Percentiles rank a stretch among this genome's conserved stretches.
Conservation (phyloP, 148 eudicot species). For the Rhododendron vialii region DNA sequence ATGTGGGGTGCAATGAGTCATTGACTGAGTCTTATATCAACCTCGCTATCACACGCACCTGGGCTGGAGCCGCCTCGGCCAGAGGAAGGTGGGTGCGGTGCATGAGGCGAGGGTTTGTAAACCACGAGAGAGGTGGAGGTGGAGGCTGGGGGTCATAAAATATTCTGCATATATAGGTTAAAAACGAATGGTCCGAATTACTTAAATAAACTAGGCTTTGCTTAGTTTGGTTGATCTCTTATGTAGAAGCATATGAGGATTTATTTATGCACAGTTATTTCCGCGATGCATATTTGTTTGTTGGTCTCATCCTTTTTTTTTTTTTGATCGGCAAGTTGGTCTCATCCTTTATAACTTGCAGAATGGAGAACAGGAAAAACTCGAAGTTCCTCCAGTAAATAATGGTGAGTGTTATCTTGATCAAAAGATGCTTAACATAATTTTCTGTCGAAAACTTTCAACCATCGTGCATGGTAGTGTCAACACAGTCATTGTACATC, state of each 20-base stretch:
- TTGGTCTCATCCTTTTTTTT: neutral
- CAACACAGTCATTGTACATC: neutral
- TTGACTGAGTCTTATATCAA: neutral
- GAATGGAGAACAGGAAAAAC: neutral
- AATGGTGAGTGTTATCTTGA: slow-evolving; percentile 3
- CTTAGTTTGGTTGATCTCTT: neutral
- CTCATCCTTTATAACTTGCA: neutral
- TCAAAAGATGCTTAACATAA: neutral
- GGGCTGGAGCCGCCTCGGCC: too few species aligned
- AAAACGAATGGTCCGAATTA: too few species aligned
- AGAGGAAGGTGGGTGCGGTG: too few species aligned
- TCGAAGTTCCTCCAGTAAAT: neutral
- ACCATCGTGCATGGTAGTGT: neutral
- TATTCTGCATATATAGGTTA: too few species aligned
- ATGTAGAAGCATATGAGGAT: neutral
- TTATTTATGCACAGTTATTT: neutral
- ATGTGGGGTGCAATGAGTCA: too few species aligned
- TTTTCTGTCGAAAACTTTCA: neutral
- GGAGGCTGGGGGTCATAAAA: too few species aligned
- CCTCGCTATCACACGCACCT: neutral
- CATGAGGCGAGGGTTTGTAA: too few species aligned
- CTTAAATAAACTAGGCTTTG: too few species aligned
- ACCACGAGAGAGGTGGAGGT: too few species aligned
- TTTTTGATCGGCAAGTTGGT: too few species aligned
- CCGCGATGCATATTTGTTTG: neutral